phyloP scores from a whole-genome alignment of 306 rosid genomes.

The Inga leiocalycina region DNA sequence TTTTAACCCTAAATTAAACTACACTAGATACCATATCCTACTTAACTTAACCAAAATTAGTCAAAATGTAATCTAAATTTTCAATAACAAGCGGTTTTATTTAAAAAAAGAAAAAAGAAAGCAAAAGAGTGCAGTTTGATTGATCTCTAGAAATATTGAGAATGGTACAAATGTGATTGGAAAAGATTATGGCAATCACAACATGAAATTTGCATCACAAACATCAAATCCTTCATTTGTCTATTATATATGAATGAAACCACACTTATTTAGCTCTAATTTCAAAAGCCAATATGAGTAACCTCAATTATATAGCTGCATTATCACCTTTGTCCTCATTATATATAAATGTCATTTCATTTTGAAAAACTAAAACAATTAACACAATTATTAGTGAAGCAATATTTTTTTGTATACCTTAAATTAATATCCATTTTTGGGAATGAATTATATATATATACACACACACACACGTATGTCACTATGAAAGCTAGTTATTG shows the following conservation, averaged over 20 bases:
- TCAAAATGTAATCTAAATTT: background rate
- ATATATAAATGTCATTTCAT: background rate
- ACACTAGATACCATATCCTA: background rate
- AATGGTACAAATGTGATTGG: background rate
- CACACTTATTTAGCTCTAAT: background rate
- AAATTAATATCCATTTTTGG: background rate
- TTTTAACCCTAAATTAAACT: background rate
- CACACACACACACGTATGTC: background rate
- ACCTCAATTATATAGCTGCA: background rate
- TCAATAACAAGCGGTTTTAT: background rate
- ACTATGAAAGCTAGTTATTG: background rate
- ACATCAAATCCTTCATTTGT: background rate
- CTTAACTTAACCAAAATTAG: background rate
- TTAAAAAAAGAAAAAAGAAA: too few relatives aligned
- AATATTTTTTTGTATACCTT: background rate
- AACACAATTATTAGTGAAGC: background rate
- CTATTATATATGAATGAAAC: background rate
- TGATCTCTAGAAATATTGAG: background rate
- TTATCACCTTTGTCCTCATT: background rate
- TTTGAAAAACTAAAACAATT: background rate
- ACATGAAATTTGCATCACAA: background rate
- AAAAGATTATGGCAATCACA: background rate
- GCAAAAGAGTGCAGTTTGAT: background rate
- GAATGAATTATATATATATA: background rate
- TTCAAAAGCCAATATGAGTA: background rate